phyloP scores from a whole-genome alignment of 108 stramenopile genomes.

The Pseudonitzschia delicatissima region DNA sequence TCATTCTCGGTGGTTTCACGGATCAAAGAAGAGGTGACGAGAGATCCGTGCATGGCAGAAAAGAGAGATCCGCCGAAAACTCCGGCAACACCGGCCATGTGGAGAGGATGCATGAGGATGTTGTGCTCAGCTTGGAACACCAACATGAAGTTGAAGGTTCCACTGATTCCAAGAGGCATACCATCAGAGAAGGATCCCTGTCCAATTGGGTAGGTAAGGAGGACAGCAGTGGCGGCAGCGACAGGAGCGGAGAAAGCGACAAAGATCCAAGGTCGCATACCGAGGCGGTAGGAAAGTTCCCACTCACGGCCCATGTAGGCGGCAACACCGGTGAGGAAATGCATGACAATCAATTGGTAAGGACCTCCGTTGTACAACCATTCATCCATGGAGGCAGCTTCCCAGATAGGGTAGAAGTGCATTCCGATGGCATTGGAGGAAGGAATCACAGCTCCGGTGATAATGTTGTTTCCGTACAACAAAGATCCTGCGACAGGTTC shows the following conservation, averaged over 20 bases:
- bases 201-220: slow-evolving; percentile 33
- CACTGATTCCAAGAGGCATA: slow-evolving; percentile 31
- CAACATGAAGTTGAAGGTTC: slow-evolving; percentile 40
- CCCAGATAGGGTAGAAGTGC: slow-evolving; percentile 41
- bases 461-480: slow-evolving; percentile 40
- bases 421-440: slow-evolving; percentile 38
- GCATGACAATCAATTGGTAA: slow-evolving; percentile 35
- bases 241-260: slow-evolving; percentile 35
- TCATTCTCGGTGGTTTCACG: slow-evolving; percentile 38
- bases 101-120: slow-evolving; percentile 29
- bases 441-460: slow-evolving; percentile 32
- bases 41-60: slow-evolving; percentile 40
- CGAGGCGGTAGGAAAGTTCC: slow-evolving; percentile 35
- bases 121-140: slow-evolving; percentile 38
- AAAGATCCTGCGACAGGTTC: slow-evolving; percentile 39
- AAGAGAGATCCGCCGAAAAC: slow-evolving; percentile 40
- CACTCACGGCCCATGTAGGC: slow-evolving; percentile 41
- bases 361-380: slow-evolving; percentile 40
- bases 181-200: slow-evolving; percentile 35
- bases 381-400: slow-evolving; percentile 37
- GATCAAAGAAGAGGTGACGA: slow-evolving; percentile 37
- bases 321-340: slow-evolving; percentile 33
- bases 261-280: slow-evolving; percentile 41
- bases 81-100: slow-evolving; percentile 38
- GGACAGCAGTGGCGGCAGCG: slow-evolving; percentile 30